These are phyloP conservation scores for Serendipita sp. DNA, from an alignment of 768 basidiomycete species.

Conservation along the genomic window DNA sequence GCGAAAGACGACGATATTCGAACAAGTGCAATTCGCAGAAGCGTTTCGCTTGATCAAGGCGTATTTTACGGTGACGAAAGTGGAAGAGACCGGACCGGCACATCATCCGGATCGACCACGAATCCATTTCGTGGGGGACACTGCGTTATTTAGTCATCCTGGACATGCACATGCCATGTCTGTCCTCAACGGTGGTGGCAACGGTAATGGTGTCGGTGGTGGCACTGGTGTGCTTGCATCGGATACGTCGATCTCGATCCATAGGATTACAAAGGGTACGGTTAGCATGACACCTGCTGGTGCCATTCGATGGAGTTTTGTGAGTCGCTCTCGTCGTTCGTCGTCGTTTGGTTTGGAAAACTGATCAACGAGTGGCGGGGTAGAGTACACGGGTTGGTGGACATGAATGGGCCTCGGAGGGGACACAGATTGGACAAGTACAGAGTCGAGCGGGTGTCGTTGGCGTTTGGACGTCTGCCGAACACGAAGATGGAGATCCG, in stretches of 20 bases:
- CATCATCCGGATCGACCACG: conserved; percentile 9
- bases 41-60: conserved; percentile 47
- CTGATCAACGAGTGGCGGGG: background rate
- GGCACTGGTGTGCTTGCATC: background rate
- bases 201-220: background rate
- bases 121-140: conserved; percentile 11
- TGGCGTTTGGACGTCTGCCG: conserved; percentile 49
- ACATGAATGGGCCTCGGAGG: conserved; percentile 1
- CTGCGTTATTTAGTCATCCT: background rate
- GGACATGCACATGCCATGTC: too few species aligned
- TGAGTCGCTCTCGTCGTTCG: conserved; percentile 21
- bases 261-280: conserved; percentile 23
- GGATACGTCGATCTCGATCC: background rate
- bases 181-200: too few species aligned
- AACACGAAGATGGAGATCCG: conserved; percentile 49
- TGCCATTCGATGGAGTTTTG: conserved; percentile 40
- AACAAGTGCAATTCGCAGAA: conserved; percentile 39
- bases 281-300: conserved; percentile 33
- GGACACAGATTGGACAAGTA: conserved; percentile 36
- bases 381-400: background rate
- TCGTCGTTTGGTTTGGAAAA: background rate
- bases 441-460: conserved; percentile 50
- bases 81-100: conserved; percentile 14
- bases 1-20: conserved; percentile 32
- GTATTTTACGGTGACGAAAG: conserved; percentile 27